Percentiles rank a stretch among this genome's conserved stretches.
phyloP scores from a whole-genome alignment of 306 rosid species.

The Vicia sativa region DNA sequence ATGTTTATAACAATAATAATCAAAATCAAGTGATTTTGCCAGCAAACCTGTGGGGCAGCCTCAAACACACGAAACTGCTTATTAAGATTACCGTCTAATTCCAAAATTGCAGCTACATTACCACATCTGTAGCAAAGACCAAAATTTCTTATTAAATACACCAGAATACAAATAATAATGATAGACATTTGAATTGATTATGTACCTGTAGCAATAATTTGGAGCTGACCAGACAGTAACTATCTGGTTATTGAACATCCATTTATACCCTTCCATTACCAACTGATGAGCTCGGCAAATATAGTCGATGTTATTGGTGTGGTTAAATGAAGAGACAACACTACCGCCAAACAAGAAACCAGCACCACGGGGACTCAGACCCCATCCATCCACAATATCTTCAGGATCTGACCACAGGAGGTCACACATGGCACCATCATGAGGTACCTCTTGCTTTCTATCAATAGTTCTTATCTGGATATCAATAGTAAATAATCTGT shows the following conservation, averaged over 20 bases:
- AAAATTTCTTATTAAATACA: slow-evolving; percentile 36
- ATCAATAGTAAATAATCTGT: slow-evolving; percentile 13
- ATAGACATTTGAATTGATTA: slow-evolving; percentile 27
- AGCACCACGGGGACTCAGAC: slow-evolving; percentile 99
- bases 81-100: slow-evolving; percentile 86
- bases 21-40: slow-evolving; percentile 30
- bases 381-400: slow-evolving; percentile 98
- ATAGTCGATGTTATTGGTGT: slow-evolving; percentile 89
- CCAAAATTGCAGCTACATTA: slow-evolving; percentile 95
- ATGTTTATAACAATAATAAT: slow-evolving; percentile 21
- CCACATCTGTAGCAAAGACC: slow-evolving; percentile 73
- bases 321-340: slow-evolving; percentile 85
- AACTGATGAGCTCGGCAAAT: slow-evolving; percentile 99
- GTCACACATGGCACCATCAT: slow-evolving; percentile 99
- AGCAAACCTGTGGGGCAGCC: slow-evolving; percentile 96
- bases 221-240: slow-evolving; percentile 99
- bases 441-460: slow-evolving; percentile 99
- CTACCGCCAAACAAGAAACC: slow-evolving; percentile 96
- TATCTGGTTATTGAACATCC: slow-evolving; percentile 99
- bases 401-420: slow-evolving; percentile 99
- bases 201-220: slow-evolving; percentile 95
- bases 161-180: slow-evolving; percentile 1
- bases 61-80: slow-evolving; percentile 91
- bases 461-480: slow-evolving; percentile 88
- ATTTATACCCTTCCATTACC: slow-evolving; percentile 99